Evolutionary conservation across 202 grass and related monocot species (phyloP).

Genomic region (Carex arenaria): DNA sequence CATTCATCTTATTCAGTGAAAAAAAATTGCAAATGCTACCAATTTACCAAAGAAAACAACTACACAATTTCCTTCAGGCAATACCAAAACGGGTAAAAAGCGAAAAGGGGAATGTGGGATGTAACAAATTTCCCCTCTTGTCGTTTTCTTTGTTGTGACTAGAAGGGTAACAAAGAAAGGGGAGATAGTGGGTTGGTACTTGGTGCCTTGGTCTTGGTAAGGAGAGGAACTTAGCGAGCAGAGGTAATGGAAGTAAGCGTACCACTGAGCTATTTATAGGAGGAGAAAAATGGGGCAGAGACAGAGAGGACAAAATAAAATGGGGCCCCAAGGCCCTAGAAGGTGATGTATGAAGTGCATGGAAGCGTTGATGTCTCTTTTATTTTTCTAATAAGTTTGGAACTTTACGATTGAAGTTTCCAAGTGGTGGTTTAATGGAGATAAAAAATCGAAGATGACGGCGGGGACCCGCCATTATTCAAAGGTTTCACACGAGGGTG

Average conservation of each 20-base stretch:
- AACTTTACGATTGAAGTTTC: background rate
- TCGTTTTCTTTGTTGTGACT: background rate
- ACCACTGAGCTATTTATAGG: background rate
- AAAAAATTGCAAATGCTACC: background rate
- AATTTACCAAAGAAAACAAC: background rate
- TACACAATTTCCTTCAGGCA: background rate
- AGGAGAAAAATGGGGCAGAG: background rate
- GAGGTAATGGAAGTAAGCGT: background rate
- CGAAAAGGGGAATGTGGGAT: background rate
- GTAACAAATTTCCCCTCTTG: background rate
- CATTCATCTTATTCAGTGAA: conserved; percentile 16
- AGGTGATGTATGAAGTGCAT: background rate
- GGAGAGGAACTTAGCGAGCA: background rate
- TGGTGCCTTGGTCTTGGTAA: background rate
- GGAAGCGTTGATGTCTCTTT: background rate
- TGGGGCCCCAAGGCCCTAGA: background rate
- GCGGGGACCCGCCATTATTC: conserved; percentile 16
- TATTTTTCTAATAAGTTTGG: background rate
- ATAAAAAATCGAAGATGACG: background rate
- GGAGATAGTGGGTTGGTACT: background rate
- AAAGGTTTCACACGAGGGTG: background rate
- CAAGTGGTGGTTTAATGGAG: background rate
- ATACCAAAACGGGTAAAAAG: background rate
- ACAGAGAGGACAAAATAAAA: background rate
- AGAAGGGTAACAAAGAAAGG: background rate